Evolutionary conservation across 2,329 filamentous ascomycete species (phyloP), one percentile per base, ranked within the genome.

Genomic region (Colletotrichum sp.): DNA sequence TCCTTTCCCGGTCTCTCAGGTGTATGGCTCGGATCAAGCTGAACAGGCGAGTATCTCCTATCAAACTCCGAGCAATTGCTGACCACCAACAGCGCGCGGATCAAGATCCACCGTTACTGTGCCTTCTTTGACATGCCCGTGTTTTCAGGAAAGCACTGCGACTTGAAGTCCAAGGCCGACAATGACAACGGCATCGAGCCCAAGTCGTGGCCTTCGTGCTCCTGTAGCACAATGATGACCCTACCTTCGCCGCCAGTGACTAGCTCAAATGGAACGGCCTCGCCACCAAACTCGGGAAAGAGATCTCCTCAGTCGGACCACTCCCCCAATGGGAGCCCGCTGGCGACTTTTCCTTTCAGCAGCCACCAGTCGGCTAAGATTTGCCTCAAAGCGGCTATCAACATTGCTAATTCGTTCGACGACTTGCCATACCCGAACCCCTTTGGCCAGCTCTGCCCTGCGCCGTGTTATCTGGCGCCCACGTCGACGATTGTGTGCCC

Each of bases 61-160:
- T 26, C 38, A 15, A 13, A 34, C 52, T 15, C 24, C 38, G 66
- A 21, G 32, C 21, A 9, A 16, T 4, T 67, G 28, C 72, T 77
- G 32, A 67, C 48, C 5, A n/a, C 28, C 13, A 30, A 36, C 63
- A 89, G 88, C 79, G 88, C 88, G 13, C 82, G 88, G 16, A 89
- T 89, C 77, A 90, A 90, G 78, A 79, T 89, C 5, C 88, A 90
- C 77, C 85, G 88, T 2, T 90, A 89, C 78, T 86, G 85, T 76
- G 88, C 88, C 10, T 90, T 90, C 79, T 86, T 84, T 60, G 88
- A 90, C 76, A 81, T 86, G 8, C 88, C 88, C 4, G 83, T 90
- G 24, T 90, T 90, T 78, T 82, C 84, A 0, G 84, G 84, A 32
- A 88, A 87, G 71, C 86, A 89, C 77, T 90, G 88, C 79, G 88